Percentiles rank a stretch among this genome's conserved stretches.
phyloP scores from a whole-genome alignment of 352 stramenopile species.

The Aphanomyces astaci region DNA sequence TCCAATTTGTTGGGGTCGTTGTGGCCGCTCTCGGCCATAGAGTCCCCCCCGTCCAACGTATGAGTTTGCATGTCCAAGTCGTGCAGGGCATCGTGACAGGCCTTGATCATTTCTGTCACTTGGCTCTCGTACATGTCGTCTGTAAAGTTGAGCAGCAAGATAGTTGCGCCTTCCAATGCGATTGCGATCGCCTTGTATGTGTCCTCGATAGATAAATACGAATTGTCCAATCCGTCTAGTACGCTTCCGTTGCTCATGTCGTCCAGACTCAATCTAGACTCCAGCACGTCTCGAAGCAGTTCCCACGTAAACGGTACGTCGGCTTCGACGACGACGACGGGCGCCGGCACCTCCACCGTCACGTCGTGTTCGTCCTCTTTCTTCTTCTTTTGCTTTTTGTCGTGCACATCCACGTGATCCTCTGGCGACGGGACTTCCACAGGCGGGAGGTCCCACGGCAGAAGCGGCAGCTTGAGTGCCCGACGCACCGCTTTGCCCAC shows the following conservation, averaged over 20 bases:
- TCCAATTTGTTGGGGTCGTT: not conserved
- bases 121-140: conserved; percentile 56
- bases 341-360: conserved; percentile 1
- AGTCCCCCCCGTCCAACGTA: too few relatives aligned
- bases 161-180: conserved; percentile 33
- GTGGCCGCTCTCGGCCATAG: too few relatives aligned
- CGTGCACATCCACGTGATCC: not conserved
- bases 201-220: conserved; percentile 36
- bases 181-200: conserved; percentile 36
- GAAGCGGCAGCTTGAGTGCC: conserved; percentile 25
- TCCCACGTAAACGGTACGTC: conserved; percentile 31
- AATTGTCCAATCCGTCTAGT: conserved; percentile 65
- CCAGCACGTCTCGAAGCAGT: conserved; percentile 41
- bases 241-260: conserved; percentile 62
- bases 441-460: conserved; percentile 17
- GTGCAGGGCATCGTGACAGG: not conserved
- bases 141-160: conserved; percentile 55
- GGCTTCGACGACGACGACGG: conserved; percentile 24
- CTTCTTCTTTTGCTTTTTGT: conserved; percentile 23
- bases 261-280: conserved; percentile 47
- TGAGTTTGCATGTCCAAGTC: not conserved
- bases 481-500: conserved; percentile 37
- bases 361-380: conserved; percentile 24
- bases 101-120: conserved; percentile 4
- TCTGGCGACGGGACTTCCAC: not conserved